Conservation (phyloP, 495 filamentous ascomycete species). For the Apiosordaria backusii region DNA sequence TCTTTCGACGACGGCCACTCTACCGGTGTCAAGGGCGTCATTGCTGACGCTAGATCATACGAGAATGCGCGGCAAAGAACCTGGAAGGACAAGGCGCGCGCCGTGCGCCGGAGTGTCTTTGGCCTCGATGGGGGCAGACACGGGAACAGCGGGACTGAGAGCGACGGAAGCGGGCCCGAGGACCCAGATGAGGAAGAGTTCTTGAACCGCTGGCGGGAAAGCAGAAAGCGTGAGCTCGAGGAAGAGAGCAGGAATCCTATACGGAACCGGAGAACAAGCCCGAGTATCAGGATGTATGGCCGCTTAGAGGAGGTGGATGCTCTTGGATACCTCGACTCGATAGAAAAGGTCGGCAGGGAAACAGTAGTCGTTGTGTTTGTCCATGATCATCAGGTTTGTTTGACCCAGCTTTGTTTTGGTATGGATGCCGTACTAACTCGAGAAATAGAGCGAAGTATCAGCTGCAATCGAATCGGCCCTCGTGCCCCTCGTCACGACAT, state of each 20-base stretch:
- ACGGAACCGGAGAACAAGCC: slow-evolving; percentile 59
- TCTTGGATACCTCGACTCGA: slow-evolving; percentile 85
- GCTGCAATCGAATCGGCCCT: slow-evolving; percentile 73
- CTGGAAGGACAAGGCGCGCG: slow-evolving; percentile 46
- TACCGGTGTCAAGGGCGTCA: slow-evolving; percentile 98
- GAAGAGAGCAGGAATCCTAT: slow-evolving; percentile 40
- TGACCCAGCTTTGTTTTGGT: neutral
- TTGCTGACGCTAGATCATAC: slow-evolving; percentile 89
- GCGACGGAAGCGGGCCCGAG: slow-evolving; percentile 40
- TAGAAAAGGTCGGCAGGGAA: slow-evolving; percentile 79
- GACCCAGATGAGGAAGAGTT: slow-evolving; percentile 72
- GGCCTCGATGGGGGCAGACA: slow-evolving; percentile 32
- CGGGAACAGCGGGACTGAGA: slow-evolving; percentile 49
- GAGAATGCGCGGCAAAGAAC: slow-evolving; percentile 73
- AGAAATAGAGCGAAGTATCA: slow-evolving; percentile 65
- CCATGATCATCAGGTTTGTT: slow-evolving; percentile 79
- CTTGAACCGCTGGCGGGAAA: slow-evolving; percentile 75
- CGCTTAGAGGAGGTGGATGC: slow-evolving; percentile 81
- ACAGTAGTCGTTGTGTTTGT: slow-evolving; percentile 93
- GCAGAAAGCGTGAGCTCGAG: slow-evolving; percentile 73
- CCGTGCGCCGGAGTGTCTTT: slow-evolving; percentile 46
- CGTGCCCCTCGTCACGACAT: slow-evolving; percentile 61
- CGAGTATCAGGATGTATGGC: slow-evolving; percentile 72
- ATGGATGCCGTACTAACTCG: slow-evolving; percentile 18
- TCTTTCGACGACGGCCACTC: slow-evolving; percentile 67